A percentile compares a stretch with the other conserved stretches of the same genome.
phyloP scores from a whole-genome alignment of 1,284 basidiomycete species.

The Leccinum pallidistipes region DNA sequence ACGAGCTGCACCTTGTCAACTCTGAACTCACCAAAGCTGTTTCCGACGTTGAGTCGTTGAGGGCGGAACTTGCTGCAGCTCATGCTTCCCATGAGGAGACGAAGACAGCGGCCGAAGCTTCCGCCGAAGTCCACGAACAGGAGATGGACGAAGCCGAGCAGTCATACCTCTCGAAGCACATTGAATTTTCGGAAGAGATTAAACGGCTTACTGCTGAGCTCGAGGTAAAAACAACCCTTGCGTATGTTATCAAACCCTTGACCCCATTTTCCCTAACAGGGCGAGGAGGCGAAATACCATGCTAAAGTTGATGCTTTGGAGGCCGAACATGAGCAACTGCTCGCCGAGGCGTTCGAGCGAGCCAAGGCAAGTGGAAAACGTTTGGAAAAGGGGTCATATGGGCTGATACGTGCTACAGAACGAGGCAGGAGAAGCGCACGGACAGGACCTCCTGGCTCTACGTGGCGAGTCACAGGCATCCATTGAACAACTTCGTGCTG shows the following conservation, averaged over 20 bases:
- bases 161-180: slow-evolving; percentile 47
- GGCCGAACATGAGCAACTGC: slow-evolving; percentile 60
- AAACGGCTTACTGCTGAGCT: slow-evolving; percentile 58
- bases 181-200: slow-evolving; percentile 60
- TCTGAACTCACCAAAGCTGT: slow-evolving; percentile 48
- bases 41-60: slow-evolving; percentile 47
- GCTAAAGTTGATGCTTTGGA: slow-evolving; percentile 66
- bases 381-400: not conserved
- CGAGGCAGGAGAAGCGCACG: slow-evolving; percentile 65
- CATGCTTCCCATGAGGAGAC: slow-evolving; percentile 49
- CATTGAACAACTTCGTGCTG: slow-evolving; percentile 64
- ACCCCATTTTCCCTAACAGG: slow-evolving; percentile 38
- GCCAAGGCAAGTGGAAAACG: slow-evolving; percentile 59
- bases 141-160: slow-evolving; percentile 54
- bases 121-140: slow-evolving; percentile 47
- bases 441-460: slow-evolving; percentile 67
- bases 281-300: slow-evolving; percentile 67
- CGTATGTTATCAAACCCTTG: not conserved
- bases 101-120: slow-evolving; percentile 43
- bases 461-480: slow-evolving; percentile 64
- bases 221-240: slow-evolving; percentile 45
- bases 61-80: slow-evolving; percentile 46
- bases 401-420: slow-evolving; percentile 40
- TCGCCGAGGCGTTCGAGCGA: slow-evolving; percentile 70
- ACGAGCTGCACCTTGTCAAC: slow-evolving; percentile 44